Evolutionary conservation across 805 yeast genomes (phyloP).

Genomic region (Wickerhamiella kazuoi): DNA sequence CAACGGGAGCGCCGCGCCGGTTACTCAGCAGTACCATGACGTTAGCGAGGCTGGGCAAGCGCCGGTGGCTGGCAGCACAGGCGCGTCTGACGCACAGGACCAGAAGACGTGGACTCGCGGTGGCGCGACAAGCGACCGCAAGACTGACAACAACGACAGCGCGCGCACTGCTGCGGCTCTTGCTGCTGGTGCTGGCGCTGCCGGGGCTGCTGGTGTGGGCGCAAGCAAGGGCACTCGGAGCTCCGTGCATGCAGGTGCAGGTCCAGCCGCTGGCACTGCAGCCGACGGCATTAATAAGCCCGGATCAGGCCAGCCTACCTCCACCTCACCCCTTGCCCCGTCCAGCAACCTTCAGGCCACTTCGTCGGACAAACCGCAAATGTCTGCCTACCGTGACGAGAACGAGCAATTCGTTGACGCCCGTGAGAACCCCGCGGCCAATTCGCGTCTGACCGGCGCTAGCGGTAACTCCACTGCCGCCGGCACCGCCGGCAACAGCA

Average conservation of each 20-base stretch:
- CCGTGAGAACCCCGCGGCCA: background rate
- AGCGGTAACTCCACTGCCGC: background rate
- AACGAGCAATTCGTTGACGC: background rate
- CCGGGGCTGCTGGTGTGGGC: background rate
- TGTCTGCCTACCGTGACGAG: background rate
- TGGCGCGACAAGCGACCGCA: background rate
- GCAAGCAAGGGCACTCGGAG: background rate
- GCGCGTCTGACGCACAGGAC: background rate
- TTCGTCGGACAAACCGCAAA: background rate
- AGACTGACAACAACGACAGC: background rate
- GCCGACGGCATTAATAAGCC: background rate
- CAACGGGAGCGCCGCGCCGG: background rate
- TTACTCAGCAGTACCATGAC: background rate
- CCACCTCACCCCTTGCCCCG: background rate
- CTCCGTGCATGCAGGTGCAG: background rate
- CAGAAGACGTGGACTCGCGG: background rate
- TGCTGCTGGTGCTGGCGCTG: constrained; percentile 3
- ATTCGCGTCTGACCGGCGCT: background rate
- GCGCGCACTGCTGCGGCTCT: background rate
- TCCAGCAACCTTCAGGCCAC: background rate
- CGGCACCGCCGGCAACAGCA: background rate
- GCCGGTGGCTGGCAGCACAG: background rate
- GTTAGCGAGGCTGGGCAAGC: background rate
- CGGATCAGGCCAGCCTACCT: background rate
- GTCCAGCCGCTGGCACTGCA: background rate